These are phyloP conservation scores for Aureoboletus auriporus DNA, from an alignment of 768 basidiomycete species.

Conservation along the genomic window DNA sequence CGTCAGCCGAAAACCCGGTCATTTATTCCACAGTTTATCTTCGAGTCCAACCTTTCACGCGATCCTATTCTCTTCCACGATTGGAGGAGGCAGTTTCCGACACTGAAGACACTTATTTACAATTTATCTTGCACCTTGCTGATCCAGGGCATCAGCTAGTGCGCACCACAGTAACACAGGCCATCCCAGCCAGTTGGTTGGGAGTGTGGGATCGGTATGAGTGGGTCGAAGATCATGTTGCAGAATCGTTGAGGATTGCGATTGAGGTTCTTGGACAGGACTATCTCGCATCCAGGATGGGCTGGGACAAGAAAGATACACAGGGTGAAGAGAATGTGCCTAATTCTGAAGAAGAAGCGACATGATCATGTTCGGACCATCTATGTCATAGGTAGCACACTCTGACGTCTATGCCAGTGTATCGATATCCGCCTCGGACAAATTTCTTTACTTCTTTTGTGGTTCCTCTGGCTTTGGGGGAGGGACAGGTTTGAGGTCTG, in stretches of 20 bases:
- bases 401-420: conserved; percentile 7
- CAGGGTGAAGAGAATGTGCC: conserved; percentile 6
- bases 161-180: conserved; percentile 78
- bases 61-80: conserved; percentile 44
- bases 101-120: conserved; percentile 39
- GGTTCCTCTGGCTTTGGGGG: conserved; percentile 71
- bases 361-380: conserved; percentile 7
- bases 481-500: conserved; percentile 71
- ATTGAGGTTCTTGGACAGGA: conserved; percentile 93
- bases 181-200: conserved; percentile 82
- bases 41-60: conserved; percentile 85
- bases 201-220: conserved; percentile 87
- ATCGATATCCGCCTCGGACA: conserved; percentile 5
- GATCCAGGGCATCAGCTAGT: conserved; percentile 80
- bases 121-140: conserved; percentile 59
- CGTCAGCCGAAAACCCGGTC: conserved; percentile 51
- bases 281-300: conserved; percentile 83
- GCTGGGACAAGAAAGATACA: conserved; percentile 52
- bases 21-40: conserved; percentile 90
- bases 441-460: conserved; percentile 64
- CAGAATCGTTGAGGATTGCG: conserved; percentile 78
- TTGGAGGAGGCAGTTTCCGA: conserved; percentile 21
- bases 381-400: conserved; percentile 6
- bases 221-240: conserved; percentile 95
- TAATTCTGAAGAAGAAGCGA: conserved; percentile 6